Evolutionary conservation across 768 basidiomycete genomes (phyloP).

Genomic region (Paxillus ammoniavirescens): DNA sequence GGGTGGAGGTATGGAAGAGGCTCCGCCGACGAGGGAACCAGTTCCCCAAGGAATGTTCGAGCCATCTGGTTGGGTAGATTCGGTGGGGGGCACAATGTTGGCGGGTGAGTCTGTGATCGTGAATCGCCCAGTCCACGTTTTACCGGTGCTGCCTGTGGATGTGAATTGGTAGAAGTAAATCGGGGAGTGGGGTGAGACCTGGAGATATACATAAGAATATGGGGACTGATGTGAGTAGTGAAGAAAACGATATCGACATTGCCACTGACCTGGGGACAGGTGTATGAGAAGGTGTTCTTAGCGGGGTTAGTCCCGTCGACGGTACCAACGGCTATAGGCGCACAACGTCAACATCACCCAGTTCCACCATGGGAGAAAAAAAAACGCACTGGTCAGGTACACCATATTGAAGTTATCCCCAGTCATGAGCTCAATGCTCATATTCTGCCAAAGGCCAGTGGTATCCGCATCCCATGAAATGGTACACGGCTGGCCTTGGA

Average conservation of each 20-base stretch:
- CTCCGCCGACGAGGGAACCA: constrained; percentile 51
- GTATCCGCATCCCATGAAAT: constrained; percentile 60
- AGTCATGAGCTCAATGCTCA: constrained; percentile 79
- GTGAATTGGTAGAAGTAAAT: constrained; percentile 86
- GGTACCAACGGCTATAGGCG: constrained; percentile 56
- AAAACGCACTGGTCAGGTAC: constrained; percentile 57
- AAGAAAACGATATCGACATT: background rate
- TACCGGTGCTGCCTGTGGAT: constrained; percentile 36
- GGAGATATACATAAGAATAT: background rate
- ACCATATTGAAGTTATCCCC: constrained; percentile 72
- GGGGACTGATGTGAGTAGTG: background rate
- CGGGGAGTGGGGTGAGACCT: constrained; percentile 63
- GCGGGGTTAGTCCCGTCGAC: constrained; percentile 58
- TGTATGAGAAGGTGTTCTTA: constrained; percentile 47
- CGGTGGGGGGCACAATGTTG: constrained; percentile 44
- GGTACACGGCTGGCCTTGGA: constrained; percentile 53
- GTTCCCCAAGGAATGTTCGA: constrained; percentile 61
- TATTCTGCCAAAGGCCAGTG: constrained; percentile 63
- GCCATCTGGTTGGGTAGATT: constrained; percentile 52
- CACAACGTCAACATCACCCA: background rate
- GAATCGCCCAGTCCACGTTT: constrained; percentile 75
- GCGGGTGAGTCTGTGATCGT: constrained; percentile 58
- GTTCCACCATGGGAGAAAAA: background rate
- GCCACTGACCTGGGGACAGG: constrained; percentile 65
- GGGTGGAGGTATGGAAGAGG: constrained; percentile 31